These are phyloP conservation scores for Emericellopsis cladophorae DNA, from an alignment of 2,329 filamentous ascomycete genomes.

Conservation along the genomic window DNA sequence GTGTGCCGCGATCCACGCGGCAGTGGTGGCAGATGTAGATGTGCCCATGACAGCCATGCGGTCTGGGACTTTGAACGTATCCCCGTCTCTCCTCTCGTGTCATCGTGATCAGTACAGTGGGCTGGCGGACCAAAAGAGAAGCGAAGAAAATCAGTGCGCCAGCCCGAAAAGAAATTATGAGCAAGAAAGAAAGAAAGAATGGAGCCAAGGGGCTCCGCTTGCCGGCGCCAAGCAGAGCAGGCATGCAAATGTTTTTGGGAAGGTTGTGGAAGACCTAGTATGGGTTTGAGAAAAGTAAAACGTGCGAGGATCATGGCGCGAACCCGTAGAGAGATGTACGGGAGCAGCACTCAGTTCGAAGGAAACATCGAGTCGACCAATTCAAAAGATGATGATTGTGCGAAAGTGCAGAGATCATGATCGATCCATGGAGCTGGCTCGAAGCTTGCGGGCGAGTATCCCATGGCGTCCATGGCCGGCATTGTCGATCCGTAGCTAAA, in stretches of 20 bases:
- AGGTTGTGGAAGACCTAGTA: neutral
- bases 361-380: too few relatives aligned
- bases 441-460: slow-evolving; percentile 2
- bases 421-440: neutral
- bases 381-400: too few relatives aligned
- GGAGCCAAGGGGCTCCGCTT: neutral
- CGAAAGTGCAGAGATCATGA: too few relatives aligned
- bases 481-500: too few relatives aligned
- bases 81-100: neutral
- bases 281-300: too few relatives aligned
- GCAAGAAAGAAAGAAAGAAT: neutral
- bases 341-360: too few relatives aligned
- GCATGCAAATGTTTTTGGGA: neutral
- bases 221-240: neutral
- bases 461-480: slow-evolving; percentile 6
- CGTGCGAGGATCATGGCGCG: too few relatives aligned
- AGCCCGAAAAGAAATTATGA: neutral
- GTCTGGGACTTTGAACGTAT: neutral
- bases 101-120: too few relatives aligned
- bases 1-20: too few relatives aligned
- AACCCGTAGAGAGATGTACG: too few relatives aligned
- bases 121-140: neutral
- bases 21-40: too few relatives aligned
- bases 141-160: neutral
- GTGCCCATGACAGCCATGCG: too few relatives aligned